Evolutionary conservation across 345 rosid species (phyloP).

Genomic region (Sisymbrium irio): DNA sequence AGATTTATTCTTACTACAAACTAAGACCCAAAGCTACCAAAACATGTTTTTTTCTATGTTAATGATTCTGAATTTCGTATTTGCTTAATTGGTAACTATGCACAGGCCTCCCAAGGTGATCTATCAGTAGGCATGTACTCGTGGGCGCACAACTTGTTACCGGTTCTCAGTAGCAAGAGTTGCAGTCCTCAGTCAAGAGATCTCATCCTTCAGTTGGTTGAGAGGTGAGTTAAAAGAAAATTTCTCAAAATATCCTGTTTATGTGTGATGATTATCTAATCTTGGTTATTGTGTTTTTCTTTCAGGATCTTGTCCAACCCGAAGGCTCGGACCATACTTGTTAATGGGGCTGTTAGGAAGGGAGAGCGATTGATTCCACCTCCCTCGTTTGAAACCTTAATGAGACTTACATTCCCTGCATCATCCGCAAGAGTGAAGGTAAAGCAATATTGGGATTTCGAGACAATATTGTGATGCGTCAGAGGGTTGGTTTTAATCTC

Average conservation of each 20-base stretch:
- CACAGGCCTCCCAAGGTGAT: conserved; percentile 64
- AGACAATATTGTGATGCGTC: neutral
- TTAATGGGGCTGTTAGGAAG: conserved; percentile 68
- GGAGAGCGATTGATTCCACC: conserved; percentile 80
- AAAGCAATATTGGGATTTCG: conserved; percentile 15
- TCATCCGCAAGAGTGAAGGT: conserved; percentile 71
- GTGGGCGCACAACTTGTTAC: conserved; percentile 65
- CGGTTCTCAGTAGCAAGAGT: conserved; percentile 42
- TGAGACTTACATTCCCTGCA: conserved; percentile 60
- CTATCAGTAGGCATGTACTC: conserved; percentile 58
- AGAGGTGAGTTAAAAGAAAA: conserved; percentile 28
- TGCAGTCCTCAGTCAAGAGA: conserved; percentile 73
- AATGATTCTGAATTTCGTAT: neutral
- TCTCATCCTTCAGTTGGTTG: conserved; percentile 57
- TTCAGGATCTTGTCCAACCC: conserved; percentile 60
- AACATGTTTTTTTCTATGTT: neutral
- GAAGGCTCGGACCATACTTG: conserved; percentile 57
- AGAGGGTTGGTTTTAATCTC: neutral
- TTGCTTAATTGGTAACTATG: conserved; percentile 2
- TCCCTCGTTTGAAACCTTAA: conserved; percentile 52
- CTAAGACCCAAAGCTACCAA: neutral
- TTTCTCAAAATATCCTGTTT: neutral
- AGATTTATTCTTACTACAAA: neutral
- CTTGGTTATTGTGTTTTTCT: neutral
- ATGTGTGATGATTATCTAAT: conserved; percentile 4